Percentiles rank a stretch among this genome's conserved stretches.
Evolutionary conservation across 179 eudicot species (phyloP).

Genomic region (Drosera spatulata): DNA sequence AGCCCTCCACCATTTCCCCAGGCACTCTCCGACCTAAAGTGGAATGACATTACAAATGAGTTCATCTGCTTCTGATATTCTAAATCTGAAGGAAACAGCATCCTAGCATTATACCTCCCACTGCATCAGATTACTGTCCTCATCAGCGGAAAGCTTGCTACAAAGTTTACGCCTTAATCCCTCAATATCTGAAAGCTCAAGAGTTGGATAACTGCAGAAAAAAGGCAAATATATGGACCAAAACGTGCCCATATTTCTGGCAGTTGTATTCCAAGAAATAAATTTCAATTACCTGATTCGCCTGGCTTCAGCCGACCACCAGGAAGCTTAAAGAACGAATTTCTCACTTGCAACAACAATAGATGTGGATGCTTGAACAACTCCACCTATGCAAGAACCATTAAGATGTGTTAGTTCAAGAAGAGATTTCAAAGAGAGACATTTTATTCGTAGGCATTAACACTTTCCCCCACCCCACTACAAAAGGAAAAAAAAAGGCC

Average conservation of each 20-base stretch:
- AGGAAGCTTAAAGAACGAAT: slow-evolving; percentile 47
- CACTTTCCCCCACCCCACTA: neutral
- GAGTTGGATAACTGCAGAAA: neutral
- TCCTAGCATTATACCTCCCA: slow-evolving; percentile 38
- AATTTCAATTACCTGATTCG: slow-evolving; percentile 40
- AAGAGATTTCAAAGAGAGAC: neutral
- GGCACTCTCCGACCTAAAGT: slow-evolving; percentile 54
- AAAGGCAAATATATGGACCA: neutral
- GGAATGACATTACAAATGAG: slow-evolving; percentile 1
- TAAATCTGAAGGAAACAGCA: neutral
- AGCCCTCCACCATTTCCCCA: slow-evolving; percentile 71
- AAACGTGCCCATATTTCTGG: neutral
- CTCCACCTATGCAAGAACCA: slow-evolving; percentile 37
- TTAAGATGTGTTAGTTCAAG: neutral
- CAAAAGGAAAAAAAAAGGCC: neutral
- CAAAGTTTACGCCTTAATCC: slow-evolving; percentile 59
- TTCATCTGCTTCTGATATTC: neutral
- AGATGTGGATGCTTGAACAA: slow-evolving; percentile 60
- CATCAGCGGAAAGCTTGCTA: slow-evolving; percentile 43
- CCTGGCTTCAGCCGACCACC: slow-evolving; percentile 63
- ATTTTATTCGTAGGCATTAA: neutral
- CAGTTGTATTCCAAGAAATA: neutral
- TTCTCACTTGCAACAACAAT: slow-evolving; percentile 49
- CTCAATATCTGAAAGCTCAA: slow-evolving; percentile 28
- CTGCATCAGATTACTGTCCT: slow-evolving; percentile 17